Base-by-base conservation (phyloP, 768 basidiomycete species). In the Suillus clintonianus region DNA sequence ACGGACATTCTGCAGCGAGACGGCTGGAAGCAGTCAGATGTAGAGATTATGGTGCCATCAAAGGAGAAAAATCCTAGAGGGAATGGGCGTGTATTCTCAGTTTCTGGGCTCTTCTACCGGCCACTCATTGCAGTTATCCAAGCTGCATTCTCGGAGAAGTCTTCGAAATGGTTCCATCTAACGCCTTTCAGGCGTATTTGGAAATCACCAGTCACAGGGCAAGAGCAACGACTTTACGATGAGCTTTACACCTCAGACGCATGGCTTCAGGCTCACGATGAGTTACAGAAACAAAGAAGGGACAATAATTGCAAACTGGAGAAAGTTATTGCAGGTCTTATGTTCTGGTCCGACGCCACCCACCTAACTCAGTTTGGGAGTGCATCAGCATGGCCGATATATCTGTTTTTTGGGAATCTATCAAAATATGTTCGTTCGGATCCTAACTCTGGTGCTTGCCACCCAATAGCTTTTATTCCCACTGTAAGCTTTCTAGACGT, bases 391-490 rank as follows among this genome's bases (percentile, higher is more conserved):
- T 84, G 80, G 83, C 82, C 81, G 2, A 37, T 80, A 0, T 84
- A 83, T 60, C 43, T 76, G 0, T 78, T 63, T 50, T 72, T 81
- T 36, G 81, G 79, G 0, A 79, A 79, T 55, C 68, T 74, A 9
- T 81, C 79, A 0, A 85, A 84, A 64, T 83, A 82, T 56, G 62
- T 70, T 4, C 69, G 74, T 1, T 65, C 64, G 2, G 68, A 69
- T 15, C 79, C 78, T 3, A 69, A 64, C 9, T 71, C 70, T 0
- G 67, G 71, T 27, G 73, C 80, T 2, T 69, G 71, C 24, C 78
- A 83, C 63, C 80, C 81, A 61, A 13, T 82, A 4, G 81, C 79
- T 13, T 83, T 82, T 67, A 75, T 85, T 27, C 81, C 80, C 0
- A 69, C 71, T 14, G 80, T 82, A 63, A n/a, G 42, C 5, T 41